Evolutionary conservation across 2,329 filamentous ascomycete species (phyloP).

Genomic region (Alternaria tenuissima): DNA sequence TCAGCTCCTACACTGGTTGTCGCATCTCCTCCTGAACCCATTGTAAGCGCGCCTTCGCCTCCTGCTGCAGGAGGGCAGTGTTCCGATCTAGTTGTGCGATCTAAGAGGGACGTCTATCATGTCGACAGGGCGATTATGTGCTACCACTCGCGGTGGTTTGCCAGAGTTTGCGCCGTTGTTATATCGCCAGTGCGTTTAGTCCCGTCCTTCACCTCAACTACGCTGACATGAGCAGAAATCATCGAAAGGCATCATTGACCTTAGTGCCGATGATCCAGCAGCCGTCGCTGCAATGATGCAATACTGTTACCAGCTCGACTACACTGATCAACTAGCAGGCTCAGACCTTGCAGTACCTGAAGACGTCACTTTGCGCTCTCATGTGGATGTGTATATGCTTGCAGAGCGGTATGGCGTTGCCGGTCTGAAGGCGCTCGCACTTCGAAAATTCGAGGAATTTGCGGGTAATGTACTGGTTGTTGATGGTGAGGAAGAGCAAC

Average conservation of each 20-base stretch:
- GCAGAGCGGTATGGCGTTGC: conserved; percentile 40
- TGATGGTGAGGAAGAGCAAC: conserved; percentile 35
- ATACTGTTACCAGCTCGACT: conserved; percentile 44
- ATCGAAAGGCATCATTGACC: conserved; percentile 36
- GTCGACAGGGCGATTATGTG: conserved; percentile 43
- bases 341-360: conserved; percentile 29
- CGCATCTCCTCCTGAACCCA: neutral
- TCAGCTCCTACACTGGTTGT: conserved; percentile 3
- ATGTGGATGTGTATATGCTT: conserved; percentile 41
- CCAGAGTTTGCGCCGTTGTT: conserved; percentile 38
- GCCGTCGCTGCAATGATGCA: conserved; percentile 47
- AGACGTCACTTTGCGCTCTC: conserved; percentile 33
- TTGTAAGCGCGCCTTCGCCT: neutral
- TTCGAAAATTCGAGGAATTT: conserved; percentile 39
- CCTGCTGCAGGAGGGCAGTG: conserved; percentile 26
- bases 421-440: conserved; percentile 34
- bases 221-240: conserved; percentile 31
- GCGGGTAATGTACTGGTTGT: conserved; percentile 30
- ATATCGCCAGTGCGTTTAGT: conserved; percentile 26
- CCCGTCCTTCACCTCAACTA: neutral
- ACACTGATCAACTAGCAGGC: conserved; percentile 34
- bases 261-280: conserved; percentile 41
- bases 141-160: conserved; percentile 43
- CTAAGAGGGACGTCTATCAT: conserved; percentile 40
- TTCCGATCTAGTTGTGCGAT: conserved; percentile 41